These are phyloP conservation scores for Didymella keratinophila DNA, from an alignment of 2,329 filamentous ascomycete genomes.

Conservation along the genomic window DNA sequence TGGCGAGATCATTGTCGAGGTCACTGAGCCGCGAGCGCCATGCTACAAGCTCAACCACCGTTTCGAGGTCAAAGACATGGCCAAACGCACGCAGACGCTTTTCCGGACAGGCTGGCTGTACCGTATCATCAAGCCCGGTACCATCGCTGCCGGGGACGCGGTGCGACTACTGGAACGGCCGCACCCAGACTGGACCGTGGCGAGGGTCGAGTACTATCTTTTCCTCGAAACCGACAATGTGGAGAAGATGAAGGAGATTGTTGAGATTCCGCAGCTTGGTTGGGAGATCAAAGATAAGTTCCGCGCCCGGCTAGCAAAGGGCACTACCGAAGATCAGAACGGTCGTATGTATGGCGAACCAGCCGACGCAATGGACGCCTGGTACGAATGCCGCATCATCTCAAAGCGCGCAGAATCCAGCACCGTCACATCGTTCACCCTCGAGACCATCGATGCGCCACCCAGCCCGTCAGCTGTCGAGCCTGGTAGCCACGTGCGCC, in stretches of 20 bases:
- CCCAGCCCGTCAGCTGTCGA: constrained; percentile 44
- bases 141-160: constrained; percentile 63
- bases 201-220: constrained; percentile 68
- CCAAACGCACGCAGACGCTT: constrained; percentile 63
- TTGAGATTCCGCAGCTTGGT: constrained; percentile 56
- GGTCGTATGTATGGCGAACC: constrained; percentile 40
- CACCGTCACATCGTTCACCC: constrained; percentile 60
- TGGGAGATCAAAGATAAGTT: constrained; percentile 63
- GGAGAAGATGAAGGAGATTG: constrained; percentile 55
- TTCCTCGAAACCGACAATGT: constrained; percentile 62
- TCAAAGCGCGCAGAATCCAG: constrained; percentile 62
- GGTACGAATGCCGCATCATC: constrained; percentile 54
- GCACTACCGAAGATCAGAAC: constrained; percentile 43
- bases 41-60: constrained; percentile 75
- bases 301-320: constrained; percentile 60
- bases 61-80: constrained; percentile 69
- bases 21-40: constrained; percentile 68
- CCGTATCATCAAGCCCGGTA: constrained; percentile 65
- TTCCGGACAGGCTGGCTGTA: constrained; percentile 73
- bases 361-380: constrained; percentile 41
- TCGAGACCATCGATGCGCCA: constrained; percentile 57
- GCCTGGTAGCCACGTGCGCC: constrained; percentile 63
- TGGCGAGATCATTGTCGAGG: constrained; percentile 61
- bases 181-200: constrained; percentile 69
- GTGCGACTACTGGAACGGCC: constrained; percentile 64